phyloP scores from a whole-genome alignment of 345 rosid species.

The Trapa incisa region DNA sequence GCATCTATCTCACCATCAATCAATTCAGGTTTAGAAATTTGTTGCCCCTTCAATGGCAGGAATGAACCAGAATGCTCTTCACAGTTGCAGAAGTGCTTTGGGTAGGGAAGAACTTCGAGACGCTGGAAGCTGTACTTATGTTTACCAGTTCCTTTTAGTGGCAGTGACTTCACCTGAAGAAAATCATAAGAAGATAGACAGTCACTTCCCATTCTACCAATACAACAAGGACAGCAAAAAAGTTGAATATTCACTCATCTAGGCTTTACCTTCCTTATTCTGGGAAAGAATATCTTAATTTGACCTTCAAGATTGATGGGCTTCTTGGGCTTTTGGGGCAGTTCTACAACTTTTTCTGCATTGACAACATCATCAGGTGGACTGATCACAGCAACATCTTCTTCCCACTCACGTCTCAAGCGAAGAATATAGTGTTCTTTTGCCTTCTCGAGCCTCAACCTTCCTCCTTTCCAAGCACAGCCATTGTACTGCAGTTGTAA shows the following conservation, averaged over 20 bases:
- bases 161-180: constrained; percentile 55
- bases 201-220: not conserved
- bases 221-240: not conserved
- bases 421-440: constrained; percentile 63
- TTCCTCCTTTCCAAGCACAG: constrained; percentile 86
- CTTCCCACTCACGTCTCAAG: constrained; percentile 61
- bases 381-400: constrained; percentile 16
- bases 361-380: constrained; percentile 7
- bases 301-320: constrained; percentile 17
- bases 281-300: constrained; percentile 59
- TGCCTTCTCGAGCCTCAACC: constrained; percentile 75
- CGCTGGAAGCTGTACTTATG: constrained; percentile 83
- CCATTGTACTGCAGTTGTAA: constrained; percentile 54
- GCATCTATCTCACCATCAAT: constrained; percentile 29
- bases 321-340: constrained; percentile 16
- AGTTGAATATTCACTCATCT: not conserved
- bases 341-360: constrained; percentile 5
- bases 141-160: constrained; percentile 72
- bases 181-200: not conserved
- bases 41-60: constrained; percentile 16
- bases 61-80: constrained; percentile 52
- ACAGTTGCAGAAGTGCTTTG: constrained; percentile 70
- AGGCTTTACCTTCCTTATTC: constrained; percentile 43
- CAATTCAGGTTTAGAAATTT: constrained; percentile 18
- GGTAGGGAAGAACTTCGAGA: constrained; percentile 37